Evolutionary conservation across 345 rosid species (phyloP), one percentile per base, ranked within the genome.

Genomic region (Barbarea vulgaris): DNA sequence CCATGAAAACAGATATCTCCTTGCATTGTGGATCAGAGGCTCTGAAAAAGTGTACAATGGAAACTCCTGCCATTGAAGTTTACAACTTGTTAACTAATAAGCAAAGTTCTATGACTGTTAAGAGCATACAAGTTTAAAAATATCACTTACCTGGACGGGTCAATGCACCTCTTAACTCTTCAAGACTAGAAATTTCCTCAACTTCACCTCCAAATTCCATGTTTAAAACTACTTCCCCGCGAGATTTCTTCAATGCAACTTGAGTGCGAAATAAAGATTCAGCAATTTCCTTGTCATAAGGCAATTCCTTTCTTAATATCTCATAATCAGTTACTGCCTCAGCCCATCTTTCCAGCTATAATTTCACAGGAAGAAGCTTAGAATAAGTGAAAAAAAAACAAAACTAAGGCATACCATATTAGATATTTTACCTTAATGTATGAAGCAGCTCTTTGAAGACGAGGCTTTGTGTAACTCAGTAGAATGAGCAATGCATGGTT

Each of bases 201-300:
- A 96, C 99, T 78, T 89, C 97, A 58, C 98, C 93, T 25, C 98
- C 97, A 73, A 96, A 96, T 79, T 93, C 89, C 97, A 96, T 82
- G 81, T 96, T 91, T 68, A 86, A 56, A 37, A 96, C 97, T 72
- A 88, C 96, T 80, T 89, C 97, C 17, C 99, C 99, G 0, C 86
- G 91, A 61, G 95, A 96, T 77, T 88, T 96, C 86, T 88, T 96
- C 81, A 96, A 74, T 8, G 97, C 88, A 69, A 96, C 96, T 86
- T 91, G 97, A 30, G 98, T 85, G 62, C 93, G 96, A 82, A 93
- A 96, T 69, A 93, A 86, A 80, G 89, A 84, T 70, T 91, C 98
- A 5, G 98, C 97, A 57, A 93, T 86, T 71, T 85, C 91, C 74
- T 83, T 93, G 76, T 96, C 90, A 57, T 84, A 78, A 5, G 97